Percentiles rank a stretch among this genome's conserved stretches.
Conservation (phyloP, 441 rosid genomes). For the Gossypium davidsonii region DNA sequence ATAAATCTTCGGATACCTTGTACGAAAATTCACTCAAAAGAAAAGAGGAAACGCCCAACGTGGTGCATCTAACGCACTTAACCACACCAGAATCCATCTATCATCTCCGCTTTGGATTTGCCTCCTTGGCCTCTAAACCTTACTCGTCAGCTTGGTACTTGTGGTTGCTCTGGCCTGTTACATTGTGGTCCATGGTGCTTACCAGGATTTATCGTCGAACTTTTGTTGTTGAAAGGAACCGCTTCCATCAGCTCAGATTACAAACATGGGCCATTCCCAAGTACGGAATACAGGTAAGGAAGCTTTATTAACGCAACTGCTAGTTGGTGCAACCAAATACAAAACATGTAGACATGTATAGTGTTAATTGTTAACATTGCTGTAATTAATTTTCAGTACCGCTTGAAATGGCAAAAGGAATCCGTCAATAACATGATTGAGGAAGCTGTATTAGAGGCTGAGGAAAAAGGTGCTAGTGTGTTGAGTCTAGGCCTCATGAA, state of each 20-base stretch:
- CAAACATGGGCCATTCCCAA: constrained; percentile 73
- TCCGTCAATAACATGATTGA: constrained; percentile 38
- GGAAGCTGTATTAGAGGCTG: constrained; percentile 57
- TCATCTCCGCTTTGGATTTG: constrained; percentile 39
- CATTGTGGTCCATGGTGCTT: constrained; percentile 23
- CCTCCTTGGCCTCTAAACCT: constrained; percentile 42
- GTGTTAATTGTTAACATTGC: background rate
- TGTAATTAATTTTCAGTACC: constrained; percentile 35
- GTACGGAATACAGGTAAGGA: constrained; percentile 48
- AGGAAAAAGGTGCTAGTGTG: constrained; percentile 54
- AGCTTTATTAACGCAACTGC: background rate
- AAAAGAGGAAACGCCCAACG: constrained; percentile 38
- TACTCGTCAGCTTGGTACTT: constrained; percentile 28
- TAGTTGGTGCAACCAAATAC: background rate
- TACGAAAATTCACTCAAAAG: constrained; percentile 27
- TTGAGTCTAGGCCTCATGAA: constrained; percentile 63
- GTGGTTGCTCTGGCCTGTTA: constrained; percentile 45
- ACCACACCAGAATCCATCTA: constrained; percentile 42
- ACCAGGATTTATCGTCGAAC: constrained; percentile 33
- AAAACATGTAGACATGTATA: background rate
- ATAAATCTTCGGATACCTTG: constrained; percentile 28
- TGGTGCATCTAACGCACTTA: constrained; percentile 35
- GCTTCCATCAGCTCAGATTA: constrained; percentile 32
- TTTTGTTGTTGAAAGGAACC: constrained; percentile 42
- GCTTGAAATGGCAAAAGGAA: constrained; percentile 22